Evolutionary conservation across 2,329 filamentous ascomycete species (phyloP), one percentile per base, ranked within the genome.

Genomic region (Neonectria ditissima): DNA sequence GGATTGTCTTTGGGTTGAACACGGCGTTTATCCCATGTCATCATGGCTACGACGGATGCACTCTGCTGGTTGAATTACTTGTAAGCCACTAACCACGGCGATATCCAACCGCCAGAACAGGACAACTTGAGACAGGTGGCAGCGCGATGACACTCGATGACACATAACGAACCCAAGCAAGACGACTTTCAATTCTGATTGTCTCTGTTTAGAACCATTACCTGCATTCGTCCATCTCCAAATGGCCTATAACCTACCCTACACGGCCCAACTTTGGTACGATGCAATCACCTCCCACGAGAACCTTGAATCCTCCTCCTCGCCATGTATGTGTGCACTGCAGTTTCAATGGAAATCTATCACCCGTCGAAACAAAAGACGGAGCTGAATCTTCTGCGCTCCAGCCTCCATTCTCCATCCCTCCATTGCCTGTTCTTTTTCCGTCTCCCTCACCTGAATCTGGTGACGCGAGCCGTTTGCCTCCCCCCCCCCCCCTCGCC

Each of bases 361-460:
- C 39, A 48, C 30, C 54, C 54, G 59, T 54, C 56, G 59, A 62
- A 62, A 62, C 59, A 62, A 62, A 55, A 54, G 44, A 55, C 52
- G 52, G 58, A 55, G 45, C 54, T 53, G 50, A 44, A 63, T 63
- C 60, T 54, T 55, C 26, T 18, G 41, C 37, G 37, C 43, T 37
- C 32, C 45, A 32, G 30, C 10, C 30, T 32, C n/a, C 37, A n/a
- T 20, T 41, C 37, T 41, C 37, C 30, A 26, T 26, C 24, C 30
- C 4, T 26, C 24, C 24, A 26, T 26, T 26, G 24, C 6, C 24
- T 26, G 24, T 26, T 34, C 20, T 16, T 48, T 13, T 34, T 20
- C 11, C 30, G 52, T 55, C 63, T 48, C 22, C 16, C 62, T 66
- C 67, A 72, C 70, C 70, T 72, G 66, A 69, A 72, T 60, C 55